phyloP scores from a whole-genome alignment of 192 early-diverging fungal species.

The Rhizoclosmatium globosum region DNA sequence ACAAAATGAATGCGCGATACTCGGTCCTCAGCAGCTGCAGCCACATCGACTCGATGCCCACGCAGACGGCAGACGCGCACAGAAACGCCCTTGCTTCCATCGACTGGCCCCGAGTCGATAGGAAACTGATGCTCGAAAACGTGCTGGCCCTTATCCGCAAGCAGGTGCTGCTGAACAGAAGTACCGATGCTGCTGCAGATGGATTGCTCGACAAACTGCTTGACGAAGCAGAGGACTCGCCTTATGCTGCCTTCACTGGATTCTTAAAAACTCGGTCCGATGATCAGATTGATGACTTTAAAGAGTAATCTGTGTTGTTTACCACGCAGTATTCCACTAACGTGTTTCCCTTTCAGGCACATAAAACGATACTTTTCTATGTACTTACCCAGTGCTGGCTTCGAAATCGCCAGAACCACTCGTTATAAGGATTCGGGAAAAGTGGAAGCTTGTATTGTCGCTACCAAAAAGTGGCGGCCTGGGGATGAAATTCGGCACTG shows the following conservation, averaged over 20 bases:
- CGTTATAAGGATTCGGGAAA: constrained; percentile 64
- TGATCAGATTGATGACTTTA: constrained; percentile 32
- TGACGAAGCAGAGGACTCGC: neutral
- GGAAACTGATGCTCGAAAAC: neutral
- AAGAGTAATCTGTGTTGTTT: constrained; percentile 32
- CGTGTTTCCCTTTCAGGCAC: constrained; percentile 46
- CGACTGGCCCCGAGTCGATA: neutral
- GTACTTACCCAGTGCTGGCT: constrained; percentile 71
- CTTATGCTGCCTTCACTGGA: neutral
- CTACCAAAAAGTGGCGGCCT: constrained; percentile 55
- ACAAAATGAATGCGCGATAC: constrained; percentile 58
- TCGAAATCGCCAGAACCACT: constrained; percentile 65
- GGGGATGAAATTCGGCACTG: constrained; percentile 60
- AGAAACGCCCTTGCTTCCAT: constrained; percentile 27
- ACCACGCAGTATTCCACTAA: neutral
- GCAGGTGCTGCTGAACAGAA: neutral
- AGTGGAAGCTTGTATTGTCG: constrained; percentile 55
- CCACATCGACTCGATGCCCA: constrained; percentile 7
- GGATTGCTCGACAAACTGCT: neutral
- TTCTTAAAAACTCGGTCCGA: constrained; percentile 7
- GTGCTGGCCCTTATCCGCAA: neutral
- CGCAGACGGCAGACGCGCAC: neutral
- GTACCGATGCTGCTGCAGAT: constrained; percentile 8
- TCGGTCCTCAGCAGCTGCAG: constrained; percentile 10
- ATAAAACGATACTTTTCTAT: constrained; percentile 67